phyloP scores from a whole-genome alignment of 2,329 filamentous ascomycete genomes.

The Paraphoma chrysanthemicola region DNA sequence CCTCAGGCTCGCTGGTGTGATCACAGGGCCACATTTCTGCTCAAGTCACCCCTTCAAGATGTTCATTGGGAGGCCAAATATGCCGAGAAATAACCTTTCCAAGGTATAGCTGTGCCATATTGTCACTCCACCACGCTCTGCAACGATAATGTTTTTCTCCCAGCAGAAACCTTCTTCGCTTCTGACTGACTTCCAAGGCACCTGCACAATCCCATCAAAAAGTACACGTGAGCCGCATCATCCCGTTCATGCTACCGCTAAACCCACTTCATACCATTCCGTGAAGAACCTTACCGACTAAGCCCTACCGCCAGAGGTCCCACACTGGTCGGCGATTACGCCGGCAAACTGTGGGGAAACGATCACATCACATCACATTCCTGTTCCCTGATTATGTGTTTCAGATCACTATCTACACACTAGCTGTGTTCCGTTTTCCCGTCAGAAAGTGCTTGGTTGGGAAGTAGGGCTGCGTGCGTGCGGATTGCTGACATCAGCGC shows the following conservation, averaged over 20 bases:
- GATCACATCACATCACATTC: no score
- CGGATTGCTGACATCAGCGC: conserved; percentile 8
- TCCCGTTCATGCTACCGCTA: neutral
- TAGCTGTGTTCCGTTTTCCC: neutral
- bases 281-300: neutral
- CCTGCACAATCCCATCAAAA: neutral
- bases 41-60: neutral
- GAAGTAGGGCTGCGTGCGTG: neutral
- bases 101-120: no score
- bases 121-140: no score
- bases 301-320: neutral
- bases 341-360: neutral
- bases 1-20: neutral
- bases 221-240: neutral
- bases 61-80: neutral
- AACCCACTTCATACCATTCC: neutral
- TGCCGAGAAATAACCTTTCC: neutral
- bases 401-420: neutral
- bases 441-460: neutral
- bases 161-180: no score
- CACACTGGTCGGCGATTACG: conserved; percentile 8
- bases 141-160: no score
- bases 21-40: neutral
- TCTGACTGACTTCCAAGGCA: no score
- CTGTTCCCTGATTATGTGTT: neutral